Base-by-base conservation (phyloP, 805 yeast genomes). In the Pichia heedii region DNA sequence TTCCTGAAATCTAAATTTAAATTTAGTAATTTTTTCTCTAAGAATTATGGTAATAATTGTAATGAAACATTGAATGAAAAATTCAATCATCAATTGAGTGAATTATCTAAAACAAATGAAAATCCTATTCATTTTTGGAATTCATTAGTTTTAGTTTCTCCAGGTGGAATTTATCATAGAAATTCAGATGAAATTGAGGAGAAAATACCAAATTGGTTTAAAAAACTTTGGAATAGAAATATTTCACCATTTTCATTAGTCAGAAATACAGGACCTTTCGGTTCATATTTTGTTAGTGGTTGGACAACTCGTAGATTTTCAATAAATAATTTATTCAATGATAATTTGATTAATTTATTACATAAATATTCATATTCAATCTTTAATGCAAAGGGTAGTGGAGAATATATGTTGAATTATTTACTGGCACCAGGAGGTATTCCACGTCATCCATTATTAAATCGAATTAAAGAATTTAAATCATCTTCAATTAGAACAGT, bases 361-460 rank as follows among this genome's bases (percentile, higher is more conserved):
- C 97, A 93, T 56, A 69, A 70, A 50, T 93, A 93, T 59, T 69
- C 90, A 0, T 89, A 90, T 61, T 76, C 80, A 4, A 85, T 89
- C 12, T 93, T 93, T 69, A 84, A 81, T 50, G 81, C 85, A 8
- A 76, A 71, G 4, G 98, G 98, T 0, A 84, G 94, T 0, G 97
- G 97, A 7, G 98, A 90, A 63, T 90, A 90, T 59, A 80, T 90
- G 69, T 67, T 93, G 50, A 84, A 86, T 51, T 84, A 82, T 56
- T 68, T 88, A 18, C 65, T 90, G 21, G 89, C 86, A 0, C 95
- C 96, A 7, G 98, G 97, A 3, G 97, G 95, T 0, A 76, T 77
- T 39, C 95, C 97, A 1, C 69, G 96, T 48, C 66, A 73, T 53
- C 95, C 97, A 1, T 65, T 90, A 42, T 60, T 70, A 4, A 63